phyloP scores from a whole-genome alignment of 192 early-diverging fungal genomes.

The Rhizophagus prolifer region DNA sequence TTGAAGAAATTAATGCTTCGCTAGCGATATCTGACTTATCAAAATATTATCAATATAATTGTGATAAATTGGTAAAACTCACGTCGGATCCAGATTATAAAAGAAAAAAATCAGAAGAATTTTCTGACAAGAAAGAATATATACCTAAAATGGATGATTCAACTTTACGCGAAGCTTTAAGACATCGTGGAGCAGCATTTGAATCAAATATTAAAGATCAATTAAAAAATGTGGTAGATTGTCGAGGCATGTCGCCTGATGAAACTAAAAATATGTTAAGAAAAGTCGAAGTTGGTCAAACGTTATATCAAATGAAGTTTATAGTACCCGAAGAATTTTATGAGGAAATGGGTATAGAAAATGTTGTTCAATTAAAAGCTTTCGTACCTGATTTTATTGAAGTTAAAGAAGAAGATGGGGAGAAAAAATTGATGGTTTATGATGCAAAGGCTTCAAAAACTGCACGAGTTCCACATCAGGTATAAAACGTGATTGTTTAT shows the following conservation, averaged over 20 bases:
- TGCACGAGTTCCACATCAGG: constrained; percentile 35
- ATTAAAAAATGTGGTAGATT: constrained; percentile 23
- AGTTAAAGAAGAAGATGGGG: constrained; percentile 12
- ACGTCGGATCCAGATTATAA: not conserved
- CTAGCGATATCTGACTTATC: constrained; percentile 3
- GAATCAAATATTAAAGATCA: constrained; percentile 22
- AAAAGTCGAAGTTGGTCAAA: constrained; percentile 27
- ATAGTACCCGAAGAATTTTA: constrained; percentile 28
- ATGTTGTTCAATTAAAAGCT: constrained; percentile 12
- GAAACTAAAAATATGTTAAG: constrained; percentile 6
- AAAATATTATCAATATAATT: constrained; percentile 33
- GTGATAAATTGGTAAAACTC: constrained; percentile 30
- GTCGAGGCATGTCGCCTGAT: not conserved
- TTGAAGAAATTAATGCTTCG: not conserved
- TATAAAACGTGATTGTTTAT: not conserved
- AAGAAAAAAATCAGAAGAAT: not conserved
- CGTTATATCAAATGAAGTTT: constrained; percentile 31
- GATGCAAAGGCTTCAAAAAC: constrained; percentile 35
- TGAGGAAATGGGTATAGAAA: constrained; percentile 13
- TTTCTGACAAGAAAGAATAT: not conserved
- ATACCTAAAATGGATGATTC: not conserved
- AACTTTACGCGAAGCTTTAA: constrained; percentile 18
- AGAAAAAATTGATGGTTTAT: constrained; percentile 13
- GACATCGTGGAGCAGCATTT: constrained; percentile 27
- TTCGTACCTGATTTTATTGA: constrained; percentile 36